Conservation (phyloP, 1,284 basidiomycete species). For the Fomitiporia mediterranea region DNA sequence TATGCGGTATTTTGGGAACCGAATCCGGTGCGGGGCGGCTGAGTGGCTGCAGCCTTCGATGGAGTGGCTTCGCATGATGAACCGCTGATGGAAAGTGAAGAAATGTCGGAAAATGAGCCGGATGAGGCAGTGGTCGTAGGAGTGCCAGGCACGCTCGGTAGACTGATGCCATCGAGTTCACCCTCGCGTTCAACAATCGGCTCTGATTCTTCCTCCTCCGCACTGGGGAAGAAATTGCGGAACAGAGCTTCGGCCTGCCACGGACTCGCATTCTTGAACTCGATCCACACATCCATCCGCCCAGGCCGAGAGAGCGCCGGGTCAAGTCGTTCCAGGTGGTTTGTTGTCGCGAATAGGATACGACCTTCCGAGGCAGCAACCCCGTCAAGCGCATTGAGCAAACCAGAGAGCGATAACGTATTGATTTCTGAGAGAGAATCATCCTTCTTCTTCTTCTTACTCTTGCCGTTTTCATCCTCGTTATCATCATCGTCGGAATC, state of each 20-base stretch:
- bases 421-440: constrained; percentile 71
- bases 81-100: constrained; percentile 24
- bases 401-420: constrained; percentile 72
- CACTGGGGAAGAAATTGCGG: constrained; percentile 80
- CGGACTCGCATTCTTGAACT: constrained; percentile 79
- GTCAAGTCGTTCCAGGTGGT: constrained; percentile 79
- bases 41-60: constrained; percentile 25
- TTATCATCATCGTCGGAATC: constrained; percentile 25
- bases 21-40: constrained; percentile 35
- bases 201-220: constrained; percentile 45
- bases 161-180: constrained; percentile 17
- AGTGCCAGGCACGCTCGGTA: constrained; percentile 20
- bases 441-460: constrained; percentile 39
- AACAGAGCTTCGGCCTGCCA: constrained; percentile 81
- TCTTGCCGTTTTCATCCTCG: constrained; percentile 34
- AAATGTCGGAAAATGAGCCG: constrained; percentile 14
- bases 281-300: constrained; percentile 86
- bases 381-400: constrained; percentile 81
- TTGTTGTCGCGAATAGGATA: constrained; percentile 82
- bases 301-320: constrained; percentile 81
- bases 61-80: constrained; percentile 19
- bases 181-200: constrained; percentile 13
- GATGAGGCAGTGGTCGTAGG: constrained; percentile 24
- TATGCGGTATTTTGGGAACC: constrained; percentile 57
- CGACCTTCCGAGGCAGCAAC: constrained; percentile 83